Evolutionary conservation across 163 green algal species (phyloP).

Genomic region (Scenedesmus sp.): DNA sequence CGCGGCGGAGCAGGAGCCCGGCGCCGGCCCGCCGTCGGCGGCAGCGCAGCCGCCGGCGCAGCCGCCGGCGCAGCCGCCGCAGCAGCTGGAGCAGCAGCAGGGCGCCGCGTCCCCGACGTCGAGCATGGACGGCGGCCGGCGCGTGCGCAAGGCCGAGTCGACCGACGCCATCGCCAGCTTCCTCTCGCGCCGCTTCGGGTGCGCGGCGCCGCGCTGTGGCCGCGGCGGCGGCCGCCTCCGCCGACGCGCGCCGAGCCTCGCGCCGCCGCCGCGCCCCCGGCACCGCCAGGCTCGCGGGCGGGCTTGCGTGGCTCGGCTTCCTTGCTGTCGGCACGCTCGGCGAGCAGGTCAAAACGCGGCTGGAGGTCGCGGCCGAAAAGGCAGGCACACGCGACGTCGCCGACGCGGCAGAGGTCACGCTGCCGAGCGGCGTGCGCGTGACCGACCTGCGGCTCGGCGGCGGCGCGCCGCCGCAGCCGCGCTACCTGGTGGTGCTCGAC

Average conservation of each 20-base stretch:
- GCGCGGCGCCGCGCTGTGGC: too few species aligned
- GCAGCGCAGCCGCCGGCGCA: too few species aligned
- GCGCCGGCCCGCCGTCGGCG: too few species aligned
- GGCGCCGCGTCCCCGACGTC: background rate
- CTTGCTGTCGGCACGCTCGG: constrained; percentile 81
- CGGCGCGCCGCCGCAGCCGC: constrained; percentile 61
- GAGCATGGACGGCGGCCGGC: constrained; percentile 8
- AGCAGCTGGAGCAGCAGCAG: constrained; percentile 23
- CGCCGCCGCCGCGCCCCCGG: background rate
- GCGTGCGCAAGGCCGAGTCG: constrained; percentile 30
- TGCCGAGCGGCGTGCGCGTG: constrained; percentile 71
- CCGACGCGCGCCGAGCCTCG: too few species aligned
- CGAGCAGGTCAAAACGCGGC: constrained; percentile 92
- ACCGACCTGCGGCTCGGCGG: constrained; percentile 78
- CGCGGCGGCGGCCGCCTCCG: background rate
- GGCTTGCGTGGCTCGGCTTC: constrained; percentile 86
- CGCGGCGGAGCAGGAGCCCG: too few species aligned
- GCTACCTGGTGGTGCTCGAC: constrained; percentile 77
- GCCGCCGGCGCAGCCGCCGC: too few species aligned
- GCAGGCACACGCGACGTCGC: constrained; percentile 60
- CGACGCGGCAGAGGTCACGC: constrained; percentile 58
- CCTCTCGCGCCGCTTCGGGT: constrained; percentile 71
- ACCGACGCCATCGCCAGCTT: constrained; percentile 50
- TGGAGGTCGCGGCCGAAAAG: constrained; percentile 78
- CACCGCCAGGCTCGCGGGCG: constrained; percentile 72